Conservation (phyloP, 2,329 filamentous ascomycete genomes). For the Colletotrichum cereale region DNA sequence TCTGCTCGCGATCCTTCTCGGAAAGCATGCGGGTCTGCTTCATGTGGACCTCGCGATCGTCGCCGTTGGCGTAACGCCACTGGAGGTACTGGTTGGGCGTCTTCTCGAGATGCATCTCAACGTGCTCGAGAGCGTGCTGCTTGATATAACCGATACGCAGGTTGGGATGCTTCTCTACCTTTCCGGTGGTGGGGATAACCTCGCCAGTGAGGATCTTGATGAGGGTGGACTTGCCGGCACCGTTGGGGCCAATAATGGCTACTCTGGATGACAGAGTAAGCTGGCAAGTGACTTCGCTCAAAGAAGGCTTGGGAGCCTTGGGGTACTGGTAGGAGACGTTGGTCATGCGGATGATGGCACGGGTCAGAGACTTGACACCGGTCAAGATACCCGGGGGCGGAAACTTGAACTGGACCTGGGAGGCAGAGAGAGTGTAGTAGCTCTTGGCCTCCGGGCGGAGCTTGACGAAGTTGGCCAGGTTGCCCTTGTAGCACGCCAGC, state of each 20-base stretch:
- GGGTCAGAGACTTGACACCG: conserved; percentile 94
- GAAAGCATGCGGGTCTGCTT: conserved; percentile 96
- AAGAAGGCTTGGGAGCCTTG: conserved; percentile 87
- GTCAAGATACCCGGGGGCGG: conserved; percentile 93
- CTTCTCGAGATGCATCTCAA: conserved; percentile 99
- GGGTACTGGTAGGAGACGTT: conserved; percentile 95
- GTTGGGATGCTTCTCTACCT: conserved; percentile 98
- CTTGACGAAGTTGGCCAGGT: conserved; percentile 86
- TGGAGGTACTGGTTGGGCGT: conserved; percentile 99
- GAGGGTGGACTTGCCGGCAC: conserved; percentile 97
- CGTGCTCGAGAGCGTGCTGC: conserved; percentile 98
- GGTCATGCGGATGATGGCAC: conserved; percentile 94
- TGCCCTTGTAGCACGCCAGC: conserved; percentile 86
- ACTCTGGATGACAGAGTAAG: conserved; percentile 91
- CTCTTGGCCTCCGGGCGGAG: conserved; percentile 94
- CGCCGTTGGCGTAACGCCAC: conserved; percentile 97
- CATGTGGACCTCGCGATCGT: conserved; percentile 96
- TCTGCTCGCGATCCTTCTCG: conserved; percentile 85
- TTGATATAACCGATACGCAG: conserved; percentile 99
- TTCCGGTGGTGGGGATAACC: conserved; percentile 83
- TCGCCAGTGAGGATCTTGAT: conserved; percentile 98
- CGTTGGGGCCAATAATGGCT: conserved; percentile 96
- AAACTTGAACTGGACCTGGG: conserved; percentile 96
- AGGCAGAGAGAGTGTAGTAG: conserved; percentile 95
- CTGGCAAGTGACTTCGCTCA: conserved; percentile 87